A percentile compares a stretch with the other conserved stretches of the same genome.
Conservation (phyloP, 2,329 filamentous ascomycete species). For the Xylaria polymorpha region DNA sequence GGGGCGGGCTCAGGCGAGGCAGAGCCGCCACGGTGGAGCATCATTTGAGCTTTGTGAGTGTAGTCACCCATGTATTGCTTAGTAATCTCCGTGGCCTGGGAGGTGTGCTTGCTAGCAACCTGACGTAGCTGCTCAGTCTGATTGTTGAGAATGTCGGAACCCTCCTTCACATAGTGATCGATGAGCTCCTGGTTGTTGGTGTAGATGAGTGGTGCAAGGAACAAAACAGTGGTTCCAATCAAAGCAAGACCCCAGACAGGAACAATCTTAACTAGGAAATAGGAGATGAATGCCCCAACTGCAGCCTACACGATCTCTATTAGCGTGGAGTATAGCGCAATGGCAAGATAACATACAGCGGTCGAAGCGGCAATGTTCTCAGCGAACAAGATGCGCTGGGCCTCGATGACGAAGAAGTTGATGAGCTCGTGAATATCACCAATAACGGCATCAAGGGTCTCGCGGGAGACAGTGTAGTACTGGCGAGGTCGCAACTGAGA, state of each 20-base stretch:
- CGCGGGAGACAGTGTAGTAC: slow-evolving; percentile 74
- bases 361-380: slow-evolving; percentile 72
- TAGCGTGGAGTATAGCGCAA: slow-evolving; percentile 4
- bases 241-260: slow-evolving; percentile 76
- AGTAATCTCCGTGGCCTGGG: slow-evolving; percentile 70
- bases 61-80: slow-evolving; percentile 77
- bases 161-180: slow-evolving; percentile 70
- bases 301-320: slow-evolving; percentile 60
- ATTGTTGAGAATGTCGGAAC: slow-evolving; percentile 67
- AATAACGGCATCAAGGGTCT: slow-evolving; percentile 69
- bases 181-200: slow-evolving; percentile 76
- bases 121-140: slow-evolving; percentile 72
- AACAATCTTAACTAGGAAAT: slow-evolving; percentile 75
- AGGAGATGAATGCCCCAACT: slow-evolving; percentile 71
- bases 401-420: slow-evolving; percentile 79
- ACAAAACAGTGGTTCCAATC: slow-evolving; percentile 68
- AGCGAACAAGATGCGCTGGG: slow-evolving; percentile 74
- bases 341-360: slow-evolving; percentile 60
- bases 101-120: slow-evolving; percentile 72
- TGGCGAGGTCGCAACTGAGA: slow-evolving; percentile 74
- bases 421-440: slow-evolving; percentile 74
- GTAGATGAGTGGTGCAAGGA: slow-evolving; percentile 73
- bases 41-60: slow-evolving; percentile 73
- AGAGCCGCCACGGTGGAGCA: slow-evolving; percentile 63
- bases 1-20: slow-evolving; percentile 55